Evolutionary conservation across 768 basidiomycete species (phyloP).

Genomic region (Auricularia sp.): DNA sequence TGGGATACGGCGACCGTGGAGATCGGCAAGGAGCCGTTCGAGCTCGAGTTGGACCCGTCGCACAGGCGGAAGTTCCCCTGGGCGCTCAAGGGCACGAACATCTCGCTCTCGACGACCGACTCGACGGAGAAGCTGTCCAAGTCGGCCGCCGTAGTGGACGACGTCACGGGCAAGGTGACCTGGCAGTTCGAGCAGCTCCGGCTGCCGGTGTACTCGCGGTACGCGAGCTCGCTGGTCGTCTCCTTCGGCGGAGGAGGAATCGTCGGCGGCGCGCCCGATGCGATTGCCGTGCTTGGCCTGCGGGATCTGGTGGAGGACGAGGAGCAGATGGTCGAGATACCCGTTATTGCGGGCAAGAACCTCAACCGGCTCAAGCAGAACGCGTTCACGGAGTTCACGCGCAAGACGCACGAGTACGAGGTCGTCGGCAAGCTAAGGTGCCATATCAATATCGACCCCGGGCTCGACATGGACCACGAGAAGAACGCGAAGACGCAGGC

Average conservation of each 20-base stretch:
- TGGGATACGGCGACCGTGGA: constrained; percentile 67
- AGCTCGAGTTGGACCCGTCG: neutral
- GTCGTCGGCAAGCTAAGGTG: constrained; percentile 27
- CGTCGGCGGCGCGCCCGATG: constrained; percentile 23
- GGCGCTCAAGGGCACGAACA: constrained; percentile 25
- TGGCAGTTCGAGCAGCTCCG: constrained; percentile 31
- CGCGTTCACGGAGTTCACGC: constrained; percentile 35
- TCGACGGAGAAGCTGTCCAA: constrained; percentile 29
- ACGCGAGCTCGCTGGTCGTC: constrained; percentile 39
- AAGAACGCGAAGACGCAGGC: constrained; percentile 17
- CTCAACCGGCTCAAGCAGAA: constrained; percentile 32
- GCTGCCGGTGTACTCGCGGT: constrained; percentile 40
- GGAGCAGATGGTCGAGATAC: constrained; percentile 34
- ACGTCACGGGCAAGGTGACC: constrained; percentile 13
- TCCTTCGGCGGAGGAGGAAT: constrained; percentile 23
- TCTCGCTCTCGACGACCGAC: constrained; percentile 26
- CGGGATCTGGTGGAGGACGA: constrained; percentile 45
- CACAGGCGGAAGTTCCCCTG: constrained; percentile 9
- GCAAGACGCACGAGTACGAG: constrained; percentile 32
- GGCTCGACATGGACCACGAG: constrained; percentile 23
- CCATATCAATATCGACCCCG: constrained; percentile 30
- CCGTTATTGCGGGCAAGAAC: constrained; percentile 29
- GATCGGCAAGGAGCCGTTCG: constrained; percentile 13
- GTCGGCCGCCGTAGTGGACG: constrained; percentile 20
- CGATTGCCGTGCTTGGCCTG: constrained; percentile 43